These are phyloP conservation scores for Myriosclerotinia scirpicola DNA, from an alignment of 2,329 filamentous ascomycete genomes.

Conservation along the genomic window DNA sequence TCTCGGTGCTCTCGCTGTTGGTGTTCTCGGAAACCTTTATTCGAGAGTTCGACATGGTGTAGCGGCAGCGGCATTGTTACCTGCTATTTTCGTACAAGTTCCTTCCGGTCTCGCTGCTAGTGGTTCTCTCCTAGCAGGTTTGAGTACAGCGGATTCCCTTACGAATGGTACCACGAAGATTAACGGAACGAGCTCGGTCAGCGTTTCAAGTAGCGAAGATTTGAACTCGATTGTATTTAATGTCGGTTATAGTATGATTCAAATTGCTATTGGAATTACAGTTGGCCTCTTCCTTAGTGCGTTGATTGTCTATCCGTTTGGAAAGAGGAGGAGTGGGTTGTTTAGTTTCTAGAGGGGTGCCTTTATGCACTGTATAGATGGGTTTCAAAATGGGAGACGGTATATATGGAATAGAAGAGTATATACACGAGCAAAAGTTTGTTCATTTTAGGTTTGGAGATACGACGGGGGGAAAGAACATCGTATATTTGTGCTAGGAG, in stretches of 20 bases:
- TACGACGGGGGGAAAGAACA: slow-evolving; percentile 10
- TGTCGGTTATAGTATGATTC: slow-evolving; percentile 45
- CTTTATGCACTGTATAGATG: background rate
- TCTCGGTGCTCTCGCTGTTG: slow-evolving; percentile 73
- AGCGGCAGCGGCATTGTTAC: slow-evolving; percentile 80
- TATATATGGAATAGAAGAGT: background rate
- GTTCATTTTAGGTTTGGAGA: background rate
- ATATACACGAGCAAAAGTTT: background rate
- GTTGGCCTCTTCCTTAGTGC: slow-evolving; percentile 45
- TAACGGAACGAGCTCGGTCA: slow-evolving; percentile 35
- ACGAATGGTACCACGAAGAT: slow-evolving; percentile 42
- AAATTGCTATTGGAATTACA: slow-evolving; percentile 47
- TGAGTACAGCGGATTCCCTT: slow-evolving; percentile 57
- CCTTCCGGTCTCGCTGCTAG: slow-evolving; percentile 61
- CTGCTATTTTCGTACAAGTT: slow-evolving; percentile 77
- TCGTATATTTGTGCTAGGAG: background rate
- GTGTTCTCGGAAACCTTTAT: slow-evolving; percentile 75
- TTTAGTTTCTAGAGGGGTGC: slow-evolving; percentile 42
- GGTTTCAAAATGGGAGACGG: background rate
- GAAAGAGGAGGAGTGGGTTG: slow-evolving; percentile 45
- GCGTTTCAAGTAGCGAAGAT: slow-evolving; percentile 30
- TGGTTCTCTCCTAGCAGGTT: slow-evolving; percentile 58
- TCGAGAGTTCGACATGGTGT: slow-evolving; percentile 61
- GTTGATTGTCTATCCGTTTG: slow-evolving; percentile 45
- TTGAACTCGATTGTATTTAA: slow-evolving; percentile 44